phyloP scores from a whole-genome alignment of 257 asterid genomes.

The Penstemon barbatus region DNA sequence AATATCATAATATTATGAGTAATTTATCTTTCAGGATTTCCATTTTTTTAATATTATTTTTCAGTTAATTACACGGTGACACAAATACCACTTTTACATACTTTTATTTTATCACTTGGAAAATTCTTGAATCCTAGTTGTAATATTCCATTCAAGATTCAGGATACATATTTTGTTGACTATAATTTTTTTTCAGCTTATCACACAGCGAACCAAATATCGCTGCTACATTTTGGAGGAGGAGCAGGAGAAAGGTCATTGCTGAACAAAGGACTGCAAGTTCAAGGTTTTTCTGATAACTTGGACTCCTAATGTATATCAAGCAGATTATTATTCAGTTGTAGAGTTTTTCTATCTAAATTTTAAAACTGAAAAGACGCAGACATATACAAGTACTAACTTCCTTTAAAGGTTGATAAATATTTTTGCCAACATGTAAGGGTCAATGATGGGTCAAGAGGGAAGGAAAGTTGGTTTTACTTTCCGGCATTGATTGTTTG shows the following conservation, averaged over 20 bases:
- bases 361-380: constrained; percentile 6
- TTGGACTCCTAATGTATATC: constrained; percentile 23
- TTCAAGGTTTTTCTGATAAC: constrained; percentile 67
- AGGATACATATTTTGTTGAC: constrained; percentile 23
- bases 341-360: not conserved
- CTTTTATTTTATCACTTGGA: not conserved
- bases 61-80: not conserved
- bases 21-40: not conserved
- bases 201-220: constrained; percentile 92
- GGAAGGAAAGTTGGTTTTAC: no score
- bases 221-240: constrained; percentile 90
- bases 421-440: constrained; percentile 1
- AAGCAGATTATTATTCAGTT: constrained; percentile 13
- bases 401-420: constrained; percentile 2
- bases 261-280: constrained; percentile 94
- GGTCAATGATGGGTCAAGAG: constrained; percentile 2
- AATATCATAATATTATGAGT: not conserved
- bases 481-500: no score
- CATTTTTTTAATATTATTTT: constrained; percentile 1
- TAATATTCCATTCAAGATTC: constrained; percentile 7
- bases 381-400: not conserved
- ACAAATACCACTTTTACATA: not conserved
- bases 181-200: constrained; percentile 55
- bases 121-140: constrained; percentile 3
- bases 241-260: constrained; percentile 88